Base-by-base conservation (phyloP, 2,329 filamentous ascomycete genomes). In the Diaporthe citri region DNA sequence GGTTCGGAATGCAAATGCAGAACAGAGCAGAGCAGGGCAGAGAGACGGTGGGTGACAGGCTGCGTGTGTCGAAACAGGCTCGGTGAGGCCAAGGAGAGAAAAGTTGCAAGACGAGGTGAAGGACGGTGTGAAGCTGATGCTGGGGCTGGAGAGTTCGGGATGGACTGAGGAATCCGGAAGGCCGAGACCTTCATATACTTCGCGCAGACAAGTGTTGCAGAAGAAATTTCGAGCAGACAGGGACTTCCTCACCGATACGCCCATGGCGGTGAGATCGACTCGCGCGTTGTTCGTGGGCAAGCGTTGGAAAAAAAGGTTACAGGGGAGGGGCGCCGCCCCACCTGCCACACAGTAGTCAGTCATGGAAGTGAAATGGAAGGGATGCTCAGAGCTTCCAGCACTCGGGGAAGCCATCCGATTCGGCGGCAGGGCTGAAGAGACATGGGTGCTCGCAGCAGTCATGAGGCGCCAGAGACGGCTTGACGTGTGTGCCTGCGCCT, bases 391-490 rank as follows among this genome's bases (percentile, higher is more conserved):
- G 64, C 51, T 72, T 56, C 52, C 57, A 72, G 51, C 13, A n/a
- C 15, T 34, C 55, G 51, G 36, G 70, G 60, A 72, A 48, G 73
- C 60, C 71, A 64, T 72, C 73, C 73, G 69, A 75, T 75, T 75
- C 73, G 73, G 71, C 57, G 60, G 64, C 62, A 73, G 71, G 71
- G 71, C 71, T 73, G 71, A 64, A 48, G 20, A 46, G 13, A 66
- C 71, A 73, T 72, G 72, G 72, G 36, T 56, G 39, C 41, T 55
- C 51, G 31, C 73, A 72, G 43, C 17, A 57, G 25, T 39, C 9
- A 43, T 10, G 28, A 71, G 62, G 60, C 52, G 57, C 52, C 67
- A 55, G 51, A 43, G 22, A 12, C n/a, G n/a, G n/a, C n/a, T n/a
- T n/a, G n/a, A n/a, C n/a, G n/a, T n/a, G n/a, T n/a, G n/a, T n/a